Evolutionary conservation across 2,329 filamentous ascomycete genomes (phyloP).

Genomic region (Leptoxyphium fumago): DNA sequence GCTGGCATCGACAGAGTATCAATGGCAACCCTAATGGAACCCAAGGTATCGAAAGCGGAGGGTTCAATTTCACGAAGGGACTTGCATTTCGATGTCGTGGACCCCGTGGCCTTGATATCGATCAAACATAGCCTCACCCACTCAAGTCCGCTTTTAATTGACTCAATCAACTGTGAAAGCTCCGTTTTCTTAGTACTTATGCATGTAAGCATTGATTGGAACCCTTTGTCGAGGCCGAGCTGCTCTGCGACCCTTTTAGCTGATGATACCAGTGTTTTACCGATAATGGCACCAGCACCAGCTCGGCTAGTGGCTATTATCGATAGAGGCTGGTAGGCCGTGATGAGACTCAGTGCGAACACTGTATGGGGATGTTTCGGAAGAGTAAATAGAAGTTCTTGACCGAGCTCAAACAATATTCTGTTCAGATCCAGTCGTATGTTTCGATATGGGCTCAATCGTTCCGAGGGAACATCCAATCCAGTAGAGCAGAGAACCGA

Average conservation of each 20-base stretch:
- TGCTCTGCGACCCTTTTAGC: constrained; percentile 2
- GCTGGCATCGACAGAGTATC: background rate
- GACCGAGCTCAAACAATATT: background rate
- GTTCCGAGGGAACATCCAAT: constrained; percentile 3
- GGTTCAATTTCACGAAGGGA: background rate
- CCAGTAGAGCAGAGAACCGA: constrained; percentile 1
- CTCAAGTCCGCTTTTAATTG: constrained; percentile 1
- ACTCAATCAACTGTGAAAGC: background rate
- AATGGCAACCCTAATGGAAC: background rate
- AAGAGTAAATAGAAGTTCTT: constrained; percentile 1
- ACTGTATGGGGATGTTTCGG: constrained; percentile 2
- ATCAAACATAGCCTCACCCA: constrained; percentile 3
- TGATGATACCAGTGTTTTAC: constrained; percentile 2
- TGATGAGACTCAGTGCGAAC: constrained; percentile 1
- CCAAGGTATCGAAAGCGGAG: background rate
- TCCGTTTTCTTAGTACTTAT: background rate
- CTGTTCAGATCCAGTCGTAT: background rate
- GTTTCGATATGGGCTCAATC: background rate
- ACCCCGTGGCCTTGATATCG: background rate
- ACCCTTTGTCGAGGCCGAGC: background rate
- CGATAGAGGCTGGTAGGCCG: constrained; percentile 4
- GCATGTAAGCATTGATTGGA: background rate
- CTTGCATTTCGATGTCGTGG: background rate
- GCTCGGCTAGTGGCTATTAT: constrained; percentile 1
- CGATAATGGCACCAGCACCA: constrained; percentile 4